These are phyloP conservation scores for Venturia asperata DNA, from an alignment of 2,329 filamentous ascomycete species.

Conservation along the genomic window DNA sequence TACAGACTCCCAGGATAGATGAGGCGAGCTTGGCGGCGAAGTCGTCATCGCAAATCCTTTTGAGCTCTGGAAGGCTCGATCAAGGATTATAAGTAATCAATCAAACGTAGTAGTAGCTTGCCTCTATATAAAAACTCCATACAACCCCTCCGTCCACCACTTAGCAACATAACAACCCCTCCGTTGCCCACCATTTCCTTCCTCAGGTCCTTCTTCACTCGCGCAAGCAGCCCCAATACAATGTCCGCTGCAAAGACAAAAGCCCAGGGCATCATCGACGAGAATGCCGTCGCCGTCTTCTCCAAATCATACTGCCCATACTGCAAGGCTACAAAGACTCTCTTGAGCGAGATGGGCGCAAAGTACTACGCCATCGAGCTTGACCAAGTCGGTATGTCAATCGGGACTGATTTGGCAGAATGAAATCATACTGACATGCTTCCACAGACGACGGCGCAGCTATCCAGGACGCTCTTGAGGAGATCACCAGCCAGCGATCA, in stretches of 20 bases:
- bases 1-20: too few relatives aligned
- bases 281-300: constrained; percentile 89
- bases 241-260: constrained; percentile 82
- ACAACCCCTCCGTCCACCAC: background rate
- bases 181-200: constrained; percentile 51
- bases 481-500: constrained; percentile 75
- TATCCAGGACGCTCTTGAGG: constrained; percentile 74
- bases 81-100: background rate
- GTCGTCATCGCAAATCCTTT: background rate
- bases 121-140: background rate
- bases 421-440: background rate
- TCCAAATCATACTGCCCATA: constrained; percentile 96
- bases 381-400: constrained; percentile 65
- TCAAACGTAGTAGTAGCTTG: background rate
- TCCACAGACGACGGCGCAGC: constrained; percentile 67
- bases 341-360: constrained; percentile 62
- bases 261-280: constrained; percentile 78
- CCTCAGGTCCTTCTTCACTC: constrained; percentile 66
- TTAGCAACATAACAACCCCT: background rate
- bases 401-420: constrained; percentile 22
- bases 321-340: constrained; percentile 71
- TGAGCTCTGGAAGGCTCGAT: background rate
- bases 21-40: background rate
- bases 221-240: constrained; percentile 50
- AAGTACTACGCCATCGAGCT: constrained; percentile 74